phyloP scores from a whole-genome alignment of 2,329 filamentous ascomycete species.

The Nemania sp. region DNA sequence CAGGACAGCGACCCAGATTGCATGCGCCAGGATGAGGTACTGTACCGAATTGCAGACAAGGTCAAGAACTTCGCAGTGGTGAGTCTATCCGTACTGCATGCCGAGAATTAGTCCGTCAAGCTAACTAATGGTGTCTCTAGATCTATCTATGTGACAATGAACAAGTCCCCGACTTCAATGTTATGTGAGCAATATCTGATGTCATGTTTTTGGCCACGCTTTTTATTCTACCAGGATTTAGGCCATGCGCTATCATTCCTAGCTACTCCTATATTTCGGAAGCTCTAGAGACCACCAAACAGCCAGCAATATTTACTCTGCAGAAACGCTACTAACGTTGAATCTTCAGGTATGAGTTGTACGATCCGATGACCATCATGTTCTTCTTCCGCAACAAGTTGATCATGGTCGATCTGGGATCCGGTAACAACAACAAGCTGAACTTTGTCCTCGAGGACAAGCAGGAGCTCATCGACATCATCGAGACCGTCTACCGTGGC shows the following conservation, averaged over 20 bases:
- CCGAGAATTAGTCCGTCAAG: not conserved
- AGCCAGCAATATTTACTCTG: too few relatives aligned
- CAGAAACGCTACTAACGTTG: slow-evolving; percentile 12
- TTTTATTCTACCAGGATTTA: not conserved
- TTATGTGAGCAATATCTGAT: slow-evolving; percentile 67
- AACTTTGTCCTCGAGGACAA: slow-evolving; percentile 98
- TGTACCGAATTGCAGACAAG: slow-evolving; percentile 91
- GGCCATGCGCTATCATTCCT: too few relatives aligned
- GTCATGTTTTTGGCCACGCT: not conserved
- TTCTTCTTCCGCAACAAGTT: slow-evolving; percentile 99
- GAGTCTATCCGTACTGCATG: not conserved
- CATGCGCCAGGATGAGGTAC: slow-evolving; percentile 86
- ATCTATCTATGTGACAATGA: slow-evolving; percentile 96
- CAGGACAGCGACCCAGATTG: slow-evolving; percentile 84
- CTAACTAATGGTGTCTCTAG: slow-evolving; percentile 30
- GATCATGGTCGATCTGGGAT: slow-evolving; percentile 98
- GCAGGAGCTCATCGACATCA: slow-evolving; percentile 97
- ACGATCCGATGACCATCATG: slow-evolving; percentile 95
- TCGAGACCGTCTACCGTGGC: slow-evolving; percentile 98
- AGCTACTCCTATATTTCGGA: too few relatives aligned
- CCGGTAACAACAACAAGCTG: slow-evolving; percentile 98
- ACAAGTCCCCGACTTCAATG: slow-evolving; percentile 90
- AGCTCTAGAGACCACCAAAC: too few relatives aligned
- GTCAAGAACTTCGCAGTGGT: slow-evolving; percentile 89
- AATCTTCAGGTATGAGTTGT: slow-evolving; percentile 74